A percentile compares a stretch with the other conserved stretches of the same genome.
Evolutionary conservation across 306 rosid species (phyloP).

Genomic region (Quercus gilva): DNA sequence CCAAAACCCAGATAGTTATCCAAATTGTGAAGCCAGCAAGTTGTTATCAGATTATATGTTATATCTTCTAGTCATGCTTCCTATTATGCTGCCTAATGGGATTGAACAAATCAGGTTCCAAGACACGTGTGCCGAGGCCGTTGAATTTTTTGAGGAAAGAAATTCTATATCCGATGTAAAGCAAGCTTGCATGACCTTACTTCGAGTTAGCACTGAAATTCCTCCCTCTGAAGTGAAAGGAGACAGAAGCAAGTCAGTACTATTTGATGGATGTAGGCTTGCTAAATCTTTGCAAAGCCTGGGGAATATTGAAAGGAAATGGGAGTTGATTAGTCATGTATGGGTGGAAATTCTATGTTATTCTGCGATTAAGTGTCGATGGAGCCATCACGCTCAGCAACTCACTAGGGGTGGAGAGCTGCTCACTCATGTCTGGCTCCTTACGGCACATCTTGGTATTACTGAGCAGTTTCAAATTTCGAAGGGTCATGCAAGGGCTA

Average conservation of each 20-base stretch:
- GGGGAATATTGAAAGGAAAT: background rate
- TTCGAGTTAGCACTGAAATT: background rate
- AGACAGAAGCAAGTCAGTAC: conserved; percentile 31
- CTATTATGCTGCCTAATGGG: conserved; percentile 31
- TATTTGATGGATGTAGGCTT: conserved; percentile 27
- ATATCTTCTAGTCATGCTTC: conserved; percentile 25
- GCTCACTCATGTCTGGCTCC: conserved; percentile 30
- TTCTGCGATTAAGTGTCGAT: conserved; percentile 25
- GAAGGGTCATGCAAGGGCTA: conserved; percentile 29
- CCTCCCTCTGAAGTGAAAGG: conserved; percentile 33
- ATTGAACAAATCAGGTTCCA: conserved; percentile 30
- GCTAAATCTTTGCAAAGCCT: background rate
- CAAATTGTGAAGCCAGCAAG: conserved; percentile 10
- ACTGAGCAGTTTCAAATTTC: conserved; percentile 32
- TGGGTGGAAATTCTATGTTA: conserved; percentile 32
- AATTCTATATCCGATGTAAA: background rate
- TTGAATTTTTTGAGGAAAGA: conserved; percentile 19
- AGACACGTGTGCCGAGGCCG: conserved; percentile 41
- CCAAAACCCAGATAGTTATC: background rate
- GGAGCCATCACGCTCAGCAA: conserved; percentile 27
- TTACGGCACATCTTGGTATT: conserved; percentile 39
- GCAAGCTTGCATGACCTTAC: background rate
- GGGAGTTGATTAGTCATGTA: conserved; percentile 19
- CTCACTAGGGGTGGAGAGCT: conserved; percentile 29
- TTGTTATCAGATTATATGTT: conserved; percentile 25